A percentile compares a stretch with the other conserved stretches of the same genome.
Evolutionary conservation across 192 early-diverging fungal genomes (phyloP).

Genomic region (Chytriomyces hyalinus): DNA sequence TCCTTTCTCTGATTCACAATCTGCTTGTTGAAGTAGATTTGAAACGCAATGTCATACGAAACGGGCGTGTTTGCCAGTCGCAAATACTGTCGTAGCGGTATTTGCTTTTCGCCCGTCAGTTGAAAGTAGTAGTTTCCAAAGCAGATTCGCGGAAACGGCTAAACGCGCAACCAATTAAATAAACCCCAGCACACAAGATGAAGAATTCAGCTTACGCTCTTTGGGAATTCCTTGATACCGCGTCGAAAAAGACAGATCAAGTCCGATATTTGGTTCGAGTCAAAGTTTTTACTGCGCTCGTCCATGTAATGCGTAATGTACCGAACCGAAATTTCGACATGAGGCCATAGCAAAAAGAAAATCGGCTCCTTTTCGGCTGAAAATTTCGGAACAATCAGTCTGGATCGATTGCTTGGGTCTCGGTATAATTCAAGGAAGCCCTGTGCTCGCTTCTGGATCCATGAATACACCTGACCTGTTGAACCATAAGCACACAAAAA

Average conservation of each 20-base stretch:
- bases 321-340: slow-evolving; percentile 26
- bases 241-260: neutral
- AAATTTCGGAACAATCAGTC: neutral
- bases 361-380: neutral
- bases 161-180: neutral
- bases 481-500: neutral
- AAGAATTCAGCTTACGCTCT: neutral
- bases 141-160: neutral
- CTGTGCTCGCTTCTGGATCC: slow-evolving; percentile 6
- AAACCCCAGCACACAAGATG: neutral
- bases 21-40: slow-evolving; percentile 24
- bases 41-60: slow-evolving; percentile 22
- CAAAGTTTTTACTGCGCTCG: slow-evolving; percentile 7
- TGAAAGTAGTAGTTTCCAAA: slow-evolving; percentile 4
- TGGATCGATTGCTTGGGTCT: neutral
- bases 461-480: neutral
- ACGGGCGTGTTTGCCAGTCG: neutral
- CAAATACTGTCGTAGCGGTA: neutral
- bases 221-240: slow-evolving; percentile 13
- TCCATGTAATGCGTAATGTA: slow-evolving; percentile 9
- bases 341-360: slow-evolving; percentile 17
- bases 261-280: neutral
- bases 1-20: slow-evolving; percentile 13
- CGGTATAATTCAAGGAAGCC: neutral
- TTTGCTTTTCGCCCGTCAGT: neutral